Base-by-base conservation (phyloP, 2,329 filamentous ascomycete species). In the Pezicula carpinea region DNA sequence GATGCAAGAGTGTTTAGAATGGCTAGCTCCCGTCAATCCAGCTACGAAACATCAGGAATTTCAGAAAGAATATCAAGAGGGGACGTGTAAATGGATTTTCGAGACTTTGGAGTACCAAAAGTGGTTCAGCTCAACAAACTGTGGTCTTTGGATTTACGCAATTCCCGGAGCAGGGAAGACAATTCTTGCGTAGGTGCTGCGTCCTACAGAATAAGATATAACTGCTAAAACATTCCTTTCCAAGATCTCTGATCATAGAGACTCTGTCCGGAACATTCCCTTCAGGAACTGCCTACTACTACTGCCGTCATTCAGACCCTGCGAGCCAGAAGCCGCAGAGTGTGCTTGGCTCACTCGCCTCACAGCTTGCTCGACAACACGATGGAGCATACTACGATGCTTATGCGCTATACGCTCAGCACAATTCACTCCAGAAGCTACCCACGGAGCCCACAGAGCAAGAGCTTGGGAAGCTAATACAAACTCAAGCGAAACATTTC, bases 1-100 rank as follows among this genome's bases (percentile, higher is more conserved):
- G 23, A 7, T 41, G 19, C 13, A 26, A 15, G 39, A 41, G 26
- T 15, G 11, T 15, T 29, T 41, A 6, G 21, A 41, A 17, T 41
- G 39, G 39, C 15, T 41, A 5, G 21, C 10, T 17, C 39, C 39
- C n/a, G 39, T 41, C 13, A 41, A 41, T 41, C 21, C 39, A 41
- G 21, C 21, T n/a, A 6, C 26, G 21, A 41, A 41, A 22, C 39
- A 41, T n/a, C 39, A 41, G 15, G 18, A 41, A 29, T 41, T 41
- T 15, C 39, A 21, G 10, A 26, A 14, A 29, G 39, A 41, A 14
- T 41, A 41, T 22, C 39, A 41, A 17, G 14, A 22, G 13, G 39
- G 39, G 11, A 41, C 39, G 3, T 13, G 21, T 4, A 14, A 14
- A 17, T 41, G 39, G 39, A 41, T 41, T 41, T 41, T 41, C 17